Conservation (phyloP, 208 protist species). For the Crithidia acanthocephali region DNA sequence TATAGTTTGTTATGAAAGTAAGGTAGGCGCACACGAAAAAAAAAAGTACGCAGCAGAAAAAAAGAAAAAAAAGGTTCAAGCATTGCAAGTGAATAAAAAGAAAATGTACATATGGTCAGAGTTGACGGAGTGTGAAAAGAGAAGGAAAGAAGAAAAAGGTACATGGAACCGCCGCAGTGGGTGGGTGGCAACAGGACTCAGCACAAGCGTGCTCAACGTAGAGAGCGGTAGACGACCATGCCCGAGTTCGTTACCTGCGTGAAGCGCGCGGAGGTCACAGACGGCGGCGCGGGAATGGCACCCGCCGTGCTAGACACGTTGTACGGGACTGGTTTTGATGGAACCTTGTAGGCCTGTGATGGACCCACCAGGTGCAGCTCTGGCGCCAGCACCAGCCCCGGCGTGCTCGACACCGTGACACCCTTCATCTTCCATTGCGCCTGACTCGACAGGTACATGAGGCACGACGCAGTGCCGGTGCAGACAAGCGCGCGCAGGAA, state of each 20-base stretch:
- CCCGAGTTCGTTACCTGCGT: conserved; percentile 70
- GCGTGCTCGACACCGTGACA: conserved; percentile 59
- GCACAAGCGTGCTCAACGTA: conserved; percentile 9
- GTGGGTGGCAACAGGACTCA: neutral
- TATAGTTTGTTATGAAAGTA: too few relatives aligned
- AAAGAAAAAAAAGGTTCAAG: neutral
- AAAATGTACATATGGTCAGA: neutral
- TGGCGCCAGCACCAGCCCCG: conserved; percentile 65
- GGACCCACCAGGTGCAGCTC: conserved; percentile 68
- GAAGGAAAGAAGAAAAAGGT: neutral
- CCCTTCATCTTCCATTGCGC: conserved; percentile 58
- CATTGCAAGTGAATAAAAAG: neutral
- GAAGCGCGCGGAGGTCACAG: conserved; percentile 21
- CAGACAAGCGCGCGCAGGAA: conserved; percentile 78
- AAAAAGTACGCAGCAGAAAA: neutral
- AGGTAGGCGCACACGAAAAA: too few relatives aligned
- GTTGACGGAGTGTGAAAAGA: neutral
- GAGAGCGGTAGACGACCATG: conserved; percentile 68
- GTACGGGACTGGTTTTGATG: conserved; percentile 76
- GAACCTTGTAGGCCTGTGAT: conserved; percentile 51
- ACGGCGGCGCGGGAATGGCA: conserved; percentile 9
- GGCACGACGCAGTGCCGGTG: conserved; percentile 79
- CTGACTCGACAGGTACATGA: conserved; percentile 68
- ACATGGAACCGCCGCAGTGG: neutral
- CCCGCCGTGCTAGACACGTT: conserved; percentile 18